These are phyloP conservation scores for Gypsophila paniculata DNA, from an alignment of 179 eudicot genomes.

Conservation along the genomic window DNA sequence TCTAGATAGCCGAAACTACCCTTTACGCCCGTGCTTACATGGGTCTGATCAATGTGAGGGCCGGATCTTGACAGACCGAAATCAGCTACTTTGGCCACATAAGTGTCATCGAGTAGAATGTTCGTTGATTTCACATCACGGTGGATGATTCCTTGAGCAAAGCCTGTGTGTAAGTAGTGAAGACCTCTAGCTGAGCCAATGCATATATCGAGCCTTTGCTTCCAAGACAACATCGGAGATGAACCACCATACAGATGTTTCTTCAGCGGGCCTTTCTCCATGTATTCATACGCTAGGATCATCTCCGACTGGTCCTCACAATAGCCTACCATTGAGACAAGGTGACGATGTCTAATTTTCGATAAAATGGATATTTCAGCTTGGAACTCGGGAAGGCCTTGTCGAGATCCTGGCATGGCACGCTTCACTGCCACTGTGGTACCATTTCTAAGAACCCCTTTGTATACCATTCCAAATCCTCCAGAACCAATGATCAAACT, in stretches of 20 bases:
- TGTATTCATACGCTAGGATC: slow-evolving; percentile 78
- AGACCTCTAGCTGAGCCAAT: slow-evolving; percentile 84
- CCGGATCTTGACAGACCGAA: slow-evolving; percentile 79
- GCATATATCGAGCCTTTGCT: slow-evolving; percentile 79
- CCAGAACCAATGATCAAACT: slow-evolving; percentile 63
- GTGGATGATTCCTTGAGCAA: slow-evolving; percentile 77
- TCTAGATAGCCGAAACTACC: slow-evolving; percentile 87
- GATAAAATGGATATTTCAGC: slow-evolving; percentile 65
- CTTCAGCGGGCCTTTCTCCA: slow-evolving; percentile 71
- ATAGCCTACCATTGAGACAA: slow-evolving; percentile 74
- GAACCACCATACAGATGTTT: slow-evolving; percentile 57
- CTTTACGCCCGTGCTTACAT: slow-evolving; percentile 84
- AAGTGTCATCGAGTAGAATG: slow-evolving; percentile 66
- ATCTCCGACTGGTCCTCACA: slow-evolving; percentile 83
- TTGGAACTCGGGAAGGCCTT: slow-evolving; percentile 83
- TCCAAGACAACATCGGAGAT: slow-evolving; percentile 60
- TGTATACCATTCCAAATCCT: slow-evolving; percentile 83
- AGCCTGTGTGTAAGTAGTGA: slow-evolving; percentile 85
- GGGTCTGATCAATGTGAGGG: slow-evolving; percentile 70
- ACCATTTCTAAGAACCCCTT: slow-evolving; percentile 56
- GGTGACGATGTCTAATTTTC: slow-evolving; percentile 73
- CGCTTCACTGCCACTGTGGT: slow-evolving; percentile 70
- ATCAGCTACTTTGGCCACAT: slow-evolving; percentile 79
- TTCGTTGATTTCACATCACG: slow-evolving; percentile 82
- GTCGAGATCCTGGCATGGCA: slow-evolving; percentile 73